Evolutionary conservation across 2,329 filamentous ascomycete species (phyloP), one percentile per base, ranked within the genome.

Genomic region (Venturia oleaginea): DNA sequence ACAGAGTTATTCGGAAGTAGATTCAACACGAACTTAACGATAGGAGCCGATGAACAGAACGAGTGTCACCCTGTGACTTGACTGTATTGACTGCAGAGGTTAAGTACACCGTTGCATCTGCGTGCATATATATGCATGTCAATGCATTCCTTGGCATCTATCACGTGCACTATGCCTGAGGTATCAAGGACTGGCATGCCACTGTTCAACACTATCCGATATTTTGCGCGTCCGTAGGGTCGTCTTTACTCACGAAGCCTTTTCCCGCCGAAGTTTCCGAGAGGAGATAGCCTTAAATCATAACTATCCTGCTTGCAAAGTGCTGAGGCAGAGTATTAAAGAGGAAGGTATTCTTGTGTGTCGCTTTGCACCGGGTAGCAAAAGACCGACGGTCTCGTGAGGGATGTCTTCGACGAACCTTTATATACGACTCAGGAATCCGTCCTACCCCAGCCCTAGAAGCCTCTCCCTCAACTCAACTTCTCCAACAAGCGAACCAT

Each of bases 221-320:
- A 27, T 60, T 13, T n/a, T 59, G 0, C 7, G 37, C n/a, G 10
- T n/a, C 1, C 57, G 54, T 13, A 1, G 15, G 3, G 19, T 61
- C 24, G 4, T 43, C 15, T 32, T 60, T 37, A 61, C 51, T 2
- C 17, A 61, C 34, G 51, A 60, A 8, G n/a, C 1, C 13, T 61
- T 59, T 17, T 55, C 54, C 3, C 37, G 40, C 4, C 15, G 34
- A 6, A 63, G 62, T 48, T 63, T 55, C 24, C 62, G 62, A 38
- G 62, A 55, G 10, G 24, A 6, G 15, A 63, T 6, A 8, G 2
- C 48, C 4, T n/a, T 63, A 3, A 40, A 24, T 24, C 11, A 8
- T 8, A 37, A 22, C 3, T 2, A 62, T 17, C 24, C 34, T 7
- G 11, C 51, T 24, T 11, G 51, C 8, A 30, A 51, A 10, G 8